Conservation (phyloP, 1,284 basidiomycete species). For the Vanrija sp. region DNA sequence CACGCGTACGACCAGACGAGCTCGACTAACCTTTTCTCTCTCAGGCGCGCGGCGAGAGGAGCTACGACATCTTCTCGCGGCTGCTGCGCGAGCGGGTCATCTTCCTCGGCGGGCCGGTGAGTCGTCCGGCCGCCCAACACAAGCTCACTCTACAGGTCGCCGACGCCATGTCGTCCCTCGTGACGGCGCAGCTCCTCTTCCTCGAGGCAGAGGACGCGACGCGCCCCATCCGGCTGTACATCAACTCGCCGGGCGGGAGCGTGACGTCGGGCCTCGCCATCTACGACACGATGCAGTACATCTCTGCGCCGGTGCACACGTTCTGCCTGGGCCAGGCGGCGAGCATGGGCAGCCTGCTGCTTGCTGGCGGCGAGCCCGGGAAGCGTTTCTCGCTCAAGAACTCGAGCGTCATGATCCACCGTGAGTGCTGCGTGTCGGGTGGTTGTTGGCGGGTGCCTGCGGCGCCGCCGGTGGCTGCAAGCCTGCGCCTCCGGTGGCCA, state of each 20-base stretch:
- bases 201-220: constrained; percentile 88
- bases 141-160: constrained; percentile 60
- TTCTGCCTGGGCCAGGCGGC: constrained; percentile 90
- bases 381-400: constrained; percentile 85
- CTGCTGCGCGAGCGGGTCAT: constrained; percentile 85
- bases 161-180: constrained; percentile 75
- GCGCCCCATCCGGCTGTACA: constrained; percentile 88
- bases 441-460: not conserved
- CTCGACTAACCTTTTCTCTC: not conserved
- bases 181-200: constrained; percentile 85
- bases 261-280: constrained; percentile 91
- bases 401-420: constrained; percentile 94
- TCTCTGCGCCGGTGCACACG: constrained; percentile 87
- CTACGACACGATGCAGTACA: constrained; percentile 86
- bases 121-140: too few species aligned
- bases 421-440: constrained; percentile 54
- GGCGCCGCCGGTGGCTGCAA: too few species aligned
- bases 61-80: constrained; percentile 91
- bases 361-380: constrained; percentile 78
- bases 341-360: constrained; percentile 85
- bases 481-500: too few species aligned
- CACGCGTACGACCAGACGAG: too few species aligned
- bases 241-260: constrained; percentile 89
- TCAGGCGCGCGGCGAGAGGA: constrained; percentile 84
- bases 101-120: constrained; percentile 64